These are phyloP conservation scores for Xylaria cubensis DNA, from an alignment of 495 filamentous ascomycete species.

Conservation along the genomic window DNA sequence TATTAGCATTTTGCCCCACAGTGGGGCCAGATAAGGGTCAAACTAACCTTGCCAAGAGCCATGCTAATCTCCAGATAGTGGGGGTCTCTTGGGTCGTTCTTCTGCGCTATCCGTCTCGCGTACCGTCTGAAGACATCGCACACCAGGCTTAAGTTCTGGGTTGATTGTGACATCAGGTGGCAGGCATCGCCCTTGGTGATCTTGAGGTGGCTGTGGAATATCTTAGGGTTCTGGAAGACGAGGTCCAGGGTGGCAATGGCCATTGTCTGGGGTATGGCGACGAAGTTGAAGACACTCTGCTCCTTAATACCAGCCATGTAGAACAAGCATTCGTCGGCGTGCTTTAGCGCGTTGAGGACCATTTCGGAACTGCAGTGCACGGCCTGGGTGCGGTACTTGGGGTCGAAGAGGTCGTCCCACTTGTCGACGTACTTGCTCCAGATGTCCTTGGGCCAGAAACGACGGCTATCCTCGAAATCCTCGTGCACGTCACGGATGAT, in stretches of 20 bases:
- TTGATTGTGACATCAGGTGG: constrained; percentile 86
- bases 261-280: constrained; percentile 97
- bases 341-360: constrained; percentile 85
- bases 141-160: constrained; percentile 81
- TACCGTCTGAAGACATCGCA: constrained; percentile 82
- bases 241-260: constrained; percentile 93
- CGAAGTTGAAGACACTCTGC: constrained; percentile 99
- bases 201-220: constrained; percentile 91
- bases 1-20: constrained; percentile 2
- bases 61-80: constrained; percentile 93
- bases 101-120: constrained; percentile 83
- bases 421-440: constrained; percentile 93
- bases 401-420: constrained; percentile 89
- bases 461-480: constrained; percentile 82
- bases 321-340: constrained; percentile 92
- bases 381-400: constrained; percentile 78
- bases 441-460: constrained; percentile 94
- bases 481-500: constrained; percentile 96
- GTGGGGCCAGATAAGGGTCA: too few species aligned
- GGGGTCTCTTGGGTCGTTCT: constrained; percentile 92
- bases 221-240: constrained; percentile 88
- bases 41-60: constrained; percentile 81
- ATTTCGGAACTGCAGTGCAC: constrained; percentile 92
- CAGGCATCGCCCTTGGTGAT: constrained; percentile 96
- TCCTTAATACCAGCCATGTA: constrained; percentile 96